Percentiles rank a stretch among this genome's conserved stretches.
phyloP scores from a whole-genome alignment of 2,329 filamentous ascomycete species.

The Claviceps lovelessii region DNA sequence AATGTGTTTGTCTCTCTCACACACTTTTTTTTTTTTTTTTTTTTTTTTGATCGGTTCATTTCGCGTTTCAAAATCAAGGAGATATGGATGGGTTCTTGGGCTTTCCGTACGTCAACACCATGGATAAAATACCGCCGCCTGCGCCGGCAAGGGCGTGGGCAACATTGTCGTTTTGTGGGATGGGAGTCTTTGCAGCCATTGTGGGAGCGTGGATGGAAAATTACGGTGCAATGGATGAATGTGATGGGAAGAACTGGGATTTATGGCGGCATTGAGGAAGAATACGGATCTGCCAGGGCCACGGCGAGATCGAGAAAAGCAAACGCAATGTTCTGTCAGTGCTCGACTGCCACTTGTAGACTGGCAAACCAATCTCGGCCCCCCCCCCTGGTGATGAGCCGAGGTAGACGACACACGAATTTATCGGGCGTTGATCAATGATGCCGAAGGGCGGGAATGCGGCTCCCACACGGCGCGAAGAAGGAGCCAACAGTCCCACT shows the following conservation, averaged over 20 bases:
- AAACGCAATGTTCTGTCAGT: neutral
- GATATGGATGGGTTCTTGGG: neutral
- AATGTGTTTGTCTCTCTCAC: no score
- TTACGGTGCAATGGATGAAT: neutral
- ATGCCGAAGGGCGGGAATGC: conserved; percentile 2
- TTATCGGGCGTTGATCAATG: neutral
- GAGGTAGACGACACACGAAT: neutral
- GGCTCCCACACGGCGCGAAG: neutral
- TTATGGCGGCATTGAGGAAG: neutral
- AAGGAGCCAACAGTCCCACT: neutral
- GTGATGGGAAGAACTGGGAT: neutral
- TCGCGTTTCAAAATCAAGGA: neutral
- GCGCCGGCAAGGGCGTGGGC: conserved; percentile 87
- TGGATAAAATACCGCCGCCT: conserved; percentile 86
- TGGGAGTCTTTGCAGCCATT: conserved; percentile 41
- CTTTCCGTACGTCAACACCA: conserved; percentile 65
- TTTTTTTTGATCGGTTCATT: neutral
- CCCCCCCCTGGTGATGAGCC: neutral
- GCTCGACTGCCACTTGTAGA: neutral
- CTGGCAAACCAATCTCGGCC: neutral
- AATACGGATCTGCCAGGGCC: neutral
- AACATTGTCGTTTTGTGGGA: conserved; percentile 89
- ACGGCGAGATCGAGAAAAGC: no score
- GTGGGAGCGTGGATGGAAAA: neutral
- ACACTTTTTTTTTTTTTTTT: neutral